Base-by-base conservation (phyloP, 805 yeast genomes). In the Cyberlindnera sargentensis region DNA sequence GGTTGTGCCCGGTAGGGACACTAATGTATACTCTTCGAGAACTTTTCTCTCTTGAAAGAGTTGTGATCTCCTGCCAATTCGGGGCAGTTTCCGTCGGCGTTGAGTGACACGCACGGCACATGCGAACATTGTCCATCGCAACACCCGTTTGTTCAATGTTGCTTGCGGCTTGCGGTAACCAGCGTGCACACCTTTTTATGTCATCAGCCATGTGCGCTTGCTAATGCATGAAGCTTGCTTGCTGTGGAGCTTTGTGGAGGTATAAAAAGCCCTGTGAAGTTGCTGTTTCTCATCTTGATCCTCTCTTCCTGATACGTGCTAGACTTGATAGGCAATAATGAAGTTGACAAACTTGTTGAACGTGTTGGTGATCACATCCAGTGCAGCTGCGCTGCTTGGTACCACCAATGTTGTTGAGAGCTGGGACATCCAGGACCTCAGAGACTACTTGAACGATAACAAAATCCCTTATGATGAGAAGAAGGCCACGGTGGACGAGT, bases 381-480 rank as follows among this genome's bases (percentile, higher is more conserved):
- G 47, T 3, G 35, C 41, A 6, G 31, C 47, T 4, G 42, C 47
- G 7, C 43, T 47, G n/a, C 33, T 51, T 6, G 47, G 47, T 40
- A 40, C 46, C 6, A 24, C 46, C 8, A 42, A 39, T n/a, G 36
- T 49, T 20, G 25, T 52, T 8, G 52, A 53, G 2, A 48, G 58
- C 1, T 67, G 71, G 71, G 59, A 66, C 9, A 42, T 48, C 30
- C 47, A 54, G 20, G 73, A 68, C 45, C 46, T 67, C 31, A 51
- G 55, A 26, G 60, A 61, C 15, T 68, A 61, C 41, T 50, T 67
- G 24, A 51, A 50, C 37, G 73, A 68, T 45, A 56, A 63, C 27
- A 50, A 51, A 6, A 39, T 56, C 31, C 27, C 50, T 0, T 55
- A 44, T 31, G 51, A 49, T 34, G 61, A 56, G 28, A 52, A 54